Evolutionary conservation across 2,329 filamentous ascomycete species (phyloP).

Genomic region (Ophiostoma triangulosporum): DNA sequence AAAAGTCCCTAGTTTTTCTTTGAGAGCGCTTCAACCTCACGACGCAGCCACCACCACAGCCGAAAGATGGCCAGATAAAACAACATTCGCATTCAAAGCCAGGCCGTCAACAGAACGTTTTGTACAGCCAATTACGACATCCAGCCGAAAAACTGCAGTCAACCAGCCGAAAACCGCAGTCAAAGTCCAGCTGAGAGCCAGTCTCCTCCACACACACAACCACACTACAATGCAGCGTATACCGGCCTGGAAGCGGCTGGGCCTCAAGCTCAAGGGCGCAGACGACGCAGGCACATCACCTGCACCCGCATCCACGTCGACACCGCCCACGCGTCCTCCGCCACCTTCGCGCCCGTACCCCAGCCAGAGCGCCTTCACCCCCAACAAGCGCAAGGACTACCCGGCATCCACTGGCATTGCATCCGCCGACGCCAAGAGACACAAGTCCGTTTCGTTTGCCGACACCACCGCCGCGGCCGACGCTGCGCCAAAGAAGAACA

Average conservation of each 20-base stretch:
- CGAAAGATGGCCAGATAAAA: background rate
- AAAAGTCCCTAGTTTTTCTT: constrained; percentile 9
- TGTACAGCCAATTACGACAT: no score
- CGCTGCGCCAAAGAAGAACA: constrained; percentile 10
- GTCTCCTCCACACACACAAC: no score
- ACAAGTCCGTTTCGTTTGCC: constrained; percentile 37
- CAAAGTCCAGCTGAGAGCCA: no score
- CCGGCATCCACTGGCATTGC: constrained; percentile 5
- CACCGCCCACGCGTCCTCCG: constrained; percentile 1
- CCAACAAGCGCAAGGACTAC: constrained; percentile 13
- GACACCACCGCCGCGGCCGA: constrained; percentile 21
- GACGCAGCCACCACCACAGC: constrained; percentile 12
- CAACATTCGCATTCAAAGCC: background rate
- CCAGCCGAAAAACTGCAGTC: no score
- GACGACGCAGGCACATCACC: constrained; percentile 22
- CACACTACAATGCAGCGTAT: constrained; percentile 31
- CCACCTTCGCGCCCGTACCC: constrained; percentile 29
- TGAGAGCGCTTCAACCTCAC: background rate
- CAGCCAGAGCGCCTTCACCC: constrained; percentile 6
- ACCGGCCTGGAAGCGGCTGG: constrained; percentile 49
- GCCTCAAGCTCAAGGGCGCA: constrained; percentile 44
- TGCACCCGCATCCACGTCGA: constrained; percentile 14
- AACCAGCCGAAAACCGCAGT: no score
- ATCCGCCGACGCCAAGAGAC: constrained; percentile 18
- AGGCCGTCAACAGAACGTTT: background rate